Evolutionary conservation across 1,284 basidiomycete species (phyloP), one percentile per base, ranked within the genome.

Genomic region (Cryptococcus floricola): DNA sequence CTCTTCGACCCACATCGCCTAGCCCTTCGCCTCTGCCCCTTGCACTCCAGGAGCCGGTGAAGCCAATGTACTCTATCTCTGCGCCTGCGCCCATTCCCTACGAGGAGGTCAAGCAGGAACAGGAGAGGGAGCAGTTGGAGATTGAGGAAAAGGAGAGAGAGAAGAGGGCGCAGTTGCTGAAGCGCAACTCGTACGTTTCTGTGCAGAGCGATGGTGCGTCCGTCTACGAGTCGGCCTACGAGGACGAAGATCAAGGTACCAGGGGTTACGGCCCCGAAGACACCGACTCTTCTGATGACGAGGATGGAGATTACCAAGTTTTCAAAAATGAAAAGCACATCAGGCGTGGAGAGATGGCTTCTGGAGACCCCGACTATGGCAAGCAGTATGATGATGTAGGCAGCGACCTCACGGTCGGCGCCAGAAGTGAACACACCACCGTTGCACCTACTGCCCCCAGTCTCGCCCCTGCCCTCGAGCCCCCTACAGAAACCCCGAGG

Each of bases 201-300:
- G 51, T 54, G 44, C 60, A 63, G 1, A 66, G 59, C 25, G 72
- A 73, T 46, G 67, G 63, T 5, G 67, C 62, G 14, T 68, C 63
- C 39, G 60, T 77, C 27, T 76, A 76, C 60, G 76, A 76, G 58
- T 73, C 71, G 13, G 75, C 75, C 1, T 56, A 61, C 12, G 76
- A 76, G 53, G 67, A 66, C 39, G 67, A 58, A 8, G 60, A 50
- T 19, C 57, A 58, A n/a, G 54, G 50, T 10, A 52, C 56, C 12
- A 43, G 39, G n/a, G 50, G 43, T 14, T 46, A 48, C n/a, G 52
- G 54, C 18, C 14, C 47, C 18, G 53, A 49, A 10, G 52, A 52
- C 4, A 53, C 54, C 16, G 66, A 68, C 5, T 63, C 63, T 23
- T 71, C 71, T 25, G 68, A 68, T 13, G 68, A 69, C 23, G 66